Evolutionary conservation across 208 protist species (phyloP).

Genomic region (Leishmania turanica): DNA sequence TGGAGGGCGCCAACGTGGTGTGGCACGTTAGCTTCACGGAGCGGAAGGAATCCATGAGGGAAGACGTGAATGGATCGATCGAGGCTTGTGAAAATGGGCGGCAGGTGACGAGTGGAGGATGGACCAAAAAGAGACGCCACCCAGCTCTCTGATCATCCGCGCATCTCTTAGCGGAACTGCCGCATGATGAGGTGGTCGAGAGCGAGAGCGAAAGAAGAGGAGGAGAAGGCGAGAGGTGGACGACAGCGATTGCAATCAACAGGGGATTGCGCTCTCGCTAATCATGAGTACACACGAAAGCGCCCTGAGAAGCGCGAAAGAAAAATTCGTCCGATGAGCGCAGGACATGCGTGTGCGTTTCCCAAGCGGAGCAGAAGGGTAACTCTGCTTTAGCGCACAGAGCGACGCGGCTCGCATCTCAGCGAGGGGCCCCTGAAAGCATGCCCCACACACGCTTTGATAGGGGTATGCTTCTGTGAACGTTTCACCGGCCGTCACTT

Average conservation of each 20-base stretch:
- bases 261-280: not conserved
- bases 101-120: not conserved
- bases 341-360: not conserved
- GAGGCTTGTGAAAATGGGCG: no score
- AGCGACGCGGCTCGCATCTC: not conserved
- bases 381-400: not conserved
- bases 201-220: not conserved
- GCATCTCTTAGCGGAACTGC: not conserved
- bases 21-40: slow-evolving; percentile 13
- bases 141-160: not conserved
- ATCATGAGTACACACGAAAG: not conserved
- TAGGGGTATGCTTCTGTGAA: not conserved
- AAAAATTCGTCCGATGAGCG: not conserved
- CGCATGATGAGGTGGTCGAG: not conserved
- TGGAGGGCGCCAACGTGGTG: slow-evolving; percentile 19
- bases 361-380: not conserved
- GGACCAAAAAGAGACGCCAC: not conserved
- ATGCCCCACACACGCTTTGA: not conserved
- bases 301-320: not conserved
- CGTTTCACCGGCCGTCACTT: not conserved
- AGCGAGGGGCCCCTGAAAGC: not conserved
- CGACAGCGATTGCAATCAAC: not conserved
- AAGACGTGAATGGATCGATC: not conserved
- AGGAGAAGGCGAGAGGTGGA: not conserved
- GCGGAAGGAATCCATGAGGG: slow-evolving; percentile 19